Percentiles rank a stretch among this genome's conserved stretches.
Evolutionary conservation across 352 stramenopile species (phyloP).

Genomic region (Phytophthora ohioensis): DNA sequence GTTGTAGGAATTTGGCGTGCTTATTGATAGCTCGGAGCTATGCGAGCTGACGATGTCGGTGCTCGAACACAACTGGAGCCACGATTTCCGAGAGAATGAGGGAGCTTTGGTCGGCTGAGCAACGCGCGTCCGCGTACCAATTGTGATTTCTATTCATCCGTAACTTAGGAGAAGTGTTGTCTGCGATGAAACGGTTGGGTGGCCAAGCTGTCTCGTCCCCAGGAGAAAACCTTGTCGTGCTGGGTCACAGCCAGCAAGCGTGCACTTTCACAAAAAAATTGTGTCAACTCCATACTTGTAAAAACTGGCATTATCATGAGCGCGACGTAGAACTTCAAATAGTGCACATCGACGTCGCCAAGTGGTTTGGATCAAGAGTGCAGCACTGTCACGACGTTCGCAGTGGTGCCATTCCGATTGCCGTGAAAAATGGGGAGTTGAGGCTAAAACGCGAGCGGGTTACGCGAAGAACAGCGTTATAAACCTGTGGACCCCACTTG

Average conservation of each 20-base stretch:
- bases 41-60: constrained; percentile 55
- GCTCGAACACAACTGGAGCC: constrained; percentile 42
- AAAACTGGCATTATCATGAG: constrained; percentile 45
- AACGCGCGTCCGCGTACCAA: constrained; percentile 48
- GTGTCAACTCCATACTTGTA: constrained; percentile 55
- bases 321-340: constrained; percentile 35
- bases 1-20: not conserved
- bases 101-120: constrained; percentile 59
- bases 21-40: constrained; percentile 51
- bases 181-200: constrained; percentile 3
- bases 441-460: constrained; percentile 61
- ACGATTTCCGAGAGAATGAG: constrained; percentile 65
- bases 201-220: constrained; percentile 67
- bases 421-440: constrained; percentile 20
- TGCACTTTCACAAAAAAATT: constrained; percentile 56
- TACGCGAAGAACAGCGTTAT: constrained; percentile 63
- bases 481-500: constrained; percentile 40
- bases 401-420: constrained; percentile 35
- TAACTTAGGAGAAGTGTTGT: constrained; percentile 3
- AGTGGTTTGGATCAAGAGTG: constrained; percentile 68
- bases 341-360: constrained; percentile 65
- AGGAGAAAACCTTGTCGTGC: constrained; percentile 62
- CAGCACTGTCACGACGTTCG: constrained; percentile 44
- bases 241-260: constrained; percentile 67
- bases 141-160: constrained; percentile 54